phyloP scores from a whole-genome alignment of 202 grass and related monocot genomes.

The Zoysia matrella region DNA sequence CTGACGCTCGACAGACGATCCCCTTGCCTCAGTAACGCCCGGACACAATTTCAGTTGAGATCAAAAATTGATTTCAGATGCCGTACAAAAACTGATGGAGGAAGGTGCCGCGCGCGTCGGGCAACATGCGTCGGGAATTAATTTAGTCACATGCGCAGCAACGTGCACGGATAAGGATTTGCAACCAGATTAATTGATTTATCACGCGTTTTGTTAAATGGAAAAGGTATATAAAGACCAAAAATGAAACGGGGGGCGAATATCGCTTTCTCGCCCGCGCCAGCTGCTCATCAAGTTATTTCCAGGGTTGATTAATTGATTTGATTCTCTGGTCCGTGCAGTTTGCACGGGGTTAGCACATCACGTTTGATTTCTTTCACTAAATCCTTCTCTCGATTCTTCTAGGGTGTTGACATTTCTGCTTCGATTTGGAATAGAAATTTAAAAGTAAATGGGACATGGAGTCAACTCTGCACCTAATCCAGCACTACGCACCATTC shows the following conservation, averaged over 20 bases:
- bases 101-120: conserved; percentile 25
- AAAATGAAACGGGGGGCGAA: not conserved
- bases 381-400: not conserved
- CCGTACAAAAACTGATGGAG: too few species aligned
- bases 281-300: not conserved
- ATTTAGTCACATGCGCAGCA: conserved; percentile 16
- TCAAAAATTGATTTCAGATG: not conserved
- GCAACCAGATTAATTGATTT: not conserved
- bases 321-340: not conserved
- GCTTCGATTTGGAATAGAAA: not conserved
- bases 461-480: not conserved
- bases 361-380: not conserved
- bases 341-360: not conserved
- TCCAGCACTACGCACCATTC: not conserved
- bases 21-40: too few species aligned
- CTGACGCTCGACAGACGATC: too few species aligned
- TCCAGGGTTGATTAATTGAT: not conserved
- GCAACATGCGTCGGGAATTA: not conserved
- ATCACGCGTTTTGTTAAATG: not conserved
- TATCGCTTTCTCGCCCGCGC: not conserved
- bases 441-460: conserved; percentile 7
- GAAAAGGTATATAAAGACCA: not conserved
- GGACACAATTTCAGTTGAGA: not conserved
- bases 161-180: conserved; percentile 17
- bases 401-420: conserved; percentile 17